Conservation (phyloP, 2,329 filamentous ascomycete species). For the Didymella pinodella region DNA sequence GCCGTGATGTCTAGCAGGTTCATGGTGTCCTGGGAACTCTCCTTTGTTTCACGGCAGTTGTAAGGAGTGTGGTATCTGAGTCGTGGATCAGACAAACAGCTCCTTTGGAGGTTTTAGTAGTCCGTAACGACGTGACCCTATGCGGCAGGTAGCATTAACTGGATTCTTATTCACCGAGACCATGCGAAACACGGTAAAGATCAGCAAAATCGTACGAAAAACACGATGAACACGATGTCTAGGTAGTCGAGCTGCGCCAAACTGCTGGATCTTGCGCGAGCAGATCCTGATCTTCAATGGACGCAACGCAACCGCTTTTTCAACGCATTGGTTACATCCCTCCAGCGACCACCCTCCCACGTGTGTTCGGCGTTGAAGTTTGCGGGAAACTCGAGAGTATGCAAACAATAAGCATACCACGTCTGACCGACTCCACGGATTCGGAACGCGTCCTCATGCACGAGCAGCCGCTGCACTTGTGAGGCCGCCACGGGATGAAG, state of each 20-base stretch:
- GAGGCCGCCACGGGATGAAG: background rate
- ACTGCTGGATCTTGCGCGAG: conserved; percentile 11
- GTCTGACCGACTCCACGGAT: conserved; percentile 1
- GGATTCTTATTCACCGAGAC: background rate
- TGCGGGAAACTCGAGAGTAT: background rate
- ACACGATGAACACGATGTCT: conserved; percentile 12
- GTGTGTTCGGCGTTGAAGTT: background rate
- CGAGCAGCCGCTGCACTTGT: background rate
- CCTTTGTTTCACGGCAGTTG: background rate
- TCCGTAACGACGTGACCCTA: background rate
- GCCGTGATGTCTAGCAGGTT: background rate
- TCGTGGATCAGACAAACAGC: background rate
- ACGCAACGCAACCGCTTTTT: conserved; percentile 1
- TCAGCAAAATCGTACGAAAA: conserved; percentile 8
- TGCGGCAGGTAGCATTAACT: conserved; percentile 1
- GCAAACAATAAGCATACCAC: background rate
- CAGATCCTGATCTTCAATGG: conserved; percentile 12
- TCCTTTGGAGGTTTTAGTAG: background rate
- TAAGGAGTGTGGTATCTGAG: background rate
- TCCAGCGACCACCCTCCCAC: background rate
- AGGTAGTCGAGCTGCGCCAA: conserved; percentile 1
- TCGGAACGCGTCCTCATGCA: background rate
- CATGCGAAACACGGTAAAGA: conserved; percentile 9
- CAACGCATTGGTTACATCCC: background rate
- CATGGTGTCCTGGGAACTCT: background rate